Conservation (phyloP, 495 filamentous ascomycete genomes). For the Cetradonia linearis region DNA sequence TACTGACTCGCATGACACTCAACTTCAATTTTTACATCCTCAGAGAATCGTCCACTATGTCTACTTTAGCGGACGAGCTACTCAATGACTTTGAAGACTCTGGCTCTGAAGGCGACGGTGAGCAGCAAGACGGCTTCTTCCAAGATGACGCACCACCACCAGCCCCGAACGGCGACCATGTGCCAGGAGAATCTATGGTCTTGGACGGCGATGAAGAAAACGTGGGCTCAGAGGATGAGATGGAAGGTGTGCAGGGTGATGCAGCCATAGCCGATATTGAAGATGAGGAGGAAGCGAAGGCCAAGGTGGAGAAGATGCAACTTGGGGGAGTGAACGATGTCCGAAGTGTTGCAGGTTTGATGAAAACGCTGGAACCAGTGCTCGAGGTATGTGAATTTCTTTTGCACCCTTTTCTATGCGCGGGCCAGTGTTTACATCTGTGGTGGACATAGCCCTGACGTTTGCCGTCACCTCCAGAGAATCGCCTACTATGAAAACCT, state of each 20-base stretch:
- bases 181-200: constrained; percentile 33
- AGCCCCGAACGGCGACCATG: constrained; percentile 29
- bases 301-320: constrained; percentile 70
- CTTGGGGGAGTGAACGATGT: constrained; percentile 61
- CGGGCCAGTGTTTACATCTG: constrained; percentile 36
- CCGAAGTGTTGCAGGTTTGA: constrained; percentile 59
- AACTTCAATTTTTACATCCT: not conserved
- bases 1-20: not conserved
- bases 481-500: constrained; percentile 63
- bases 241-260: constrained; percentile 17
- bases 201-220: constrained; percentile 42
- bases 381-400: constrained; percentile 54
- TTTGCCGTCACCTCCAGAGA: constrained; percentile 48
- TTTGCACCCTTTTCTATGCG: constrained; percentile 19
- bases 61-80: constrained; percentile 70
- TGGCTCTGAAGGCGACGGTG: constrained; percentile 48
- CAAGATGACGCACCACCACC: constrained; percentile 27
- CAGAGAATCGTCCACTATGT: constrained; percentile 40
- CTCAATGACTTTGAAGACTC: constrained; percentile 84
- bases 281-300: constrained; percentile 59
- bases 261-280: constrained; percentile 38
- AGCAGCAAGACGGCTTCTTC: constrained; percentile 40
- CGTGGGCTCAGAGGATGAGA: constrained; percentile 24
- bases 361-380: constrained; percentile 67
- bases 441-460: constrained; percentile 47